A percentile compares a stretch with the other conserved stretches of the same genome.
phyloP scores from a whole-genome alignment of 2,329 filamentous ascomycete genomes.

The Colletotrichum paranaense region DNA sequence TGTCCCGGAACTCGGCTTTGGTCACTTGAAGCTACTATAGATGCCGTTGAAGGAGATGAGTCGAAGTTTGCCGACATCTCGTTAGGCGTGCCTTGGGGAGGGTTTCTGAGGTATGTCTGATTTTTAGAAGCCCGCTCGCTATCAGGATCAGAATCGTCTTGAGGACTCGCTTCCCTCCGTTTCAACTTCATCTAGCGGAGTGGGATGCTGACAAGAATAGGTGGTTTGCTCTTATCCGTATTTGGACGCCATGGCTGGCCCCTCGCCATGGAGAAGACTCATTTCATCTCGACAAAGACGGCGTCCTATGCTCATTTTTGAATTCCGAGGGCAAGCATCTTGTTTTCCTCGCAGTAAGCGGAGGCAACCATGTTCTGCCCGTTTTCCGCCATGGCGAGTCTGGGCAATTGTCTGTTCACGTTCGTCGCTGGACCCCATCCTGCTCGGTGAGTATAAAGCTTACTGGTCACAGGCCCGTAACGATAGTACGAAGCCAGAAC shows the following conservation, averaged over 20 bases:
- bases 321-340: slow-evolving; percentile 78
- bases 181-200: not conserved
- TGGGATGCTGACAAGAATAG: slow-evolving; percentile 49
- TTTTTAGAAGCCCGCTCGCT: too few species aligned
- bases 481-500: slow-evolving; percentile 68
- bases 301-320: slow-evolving; percentile 82
- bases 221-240: slow-evolving; percentile 85
- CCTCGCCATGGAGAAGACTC: slow-evolving; percentile 81
- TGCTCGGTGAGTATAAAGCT: slow-evolving; percentile 10
- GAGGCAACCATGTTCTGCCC: slow-evolving; percentile 76
- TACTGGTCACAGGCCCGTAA: slow-evolving; percentile 65
- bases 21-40: slow-evolving; percentile 69
- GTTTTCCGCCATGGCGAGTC: slow-evolving; percentile 73
- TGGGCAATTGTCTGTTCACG: slow-evolving; percentile 76
- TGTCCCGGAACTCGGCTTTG: slow-evolving; percentile 77
- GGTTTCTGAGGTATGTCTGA: slow-evolving; percentile 60
- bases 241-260: slow-evolving; percentile 87
- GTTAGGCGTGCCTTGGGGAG: slow-evolving; percentile 72
- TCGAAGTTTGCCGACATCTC: slow-evolving; percentile 67
- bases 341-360: slow-evolving; percentile 82
- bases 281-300: slow-evolving; percentile 81
- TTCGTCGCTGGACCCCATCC: slow-evolving; percentile 50
- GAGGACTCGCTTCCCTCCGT: not conserved
- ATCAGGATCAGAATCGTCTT: not conserved
- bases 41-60: slow-evolving; percentile 64